phyloP scores from a whole-genome alignment of 1,284 basidiomycete species.

The Sporisorium sorghi region DNA sequence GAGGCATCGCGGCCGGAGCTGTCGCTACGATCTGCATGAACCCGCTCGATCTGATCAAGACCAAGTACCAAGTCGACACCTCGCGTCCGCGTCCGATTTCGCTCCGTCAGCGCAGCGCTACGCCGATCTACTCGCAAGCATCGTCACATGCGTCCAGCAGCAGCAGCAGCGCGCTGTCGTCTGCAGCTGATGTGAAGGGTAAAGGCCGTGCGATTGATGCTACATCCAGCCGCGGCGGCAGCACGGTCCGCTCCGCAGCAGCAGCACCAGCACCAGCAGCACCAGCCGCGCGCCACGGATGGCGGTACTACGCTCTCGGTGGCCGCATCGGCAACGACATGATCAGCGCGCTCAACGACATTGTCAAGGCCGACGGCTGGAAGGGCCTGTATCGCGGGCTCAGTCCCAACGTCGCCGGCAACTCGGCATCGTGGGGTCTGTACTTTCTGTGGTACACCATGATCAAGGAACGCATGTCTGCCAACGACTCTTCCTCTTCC shows the following conservation, averaged over 20 bases:
- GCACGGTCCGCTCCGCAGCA: no score
- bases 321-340: conserved; percentile 77
- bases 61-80: conserved; percentile 83
- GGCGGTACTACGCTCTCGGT: conserved; percentile 54
- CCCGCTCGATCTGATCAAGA: conserved; percentile 94
- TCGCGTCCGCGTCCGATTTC: conserved; percentile 32
- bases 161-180: not conserved
- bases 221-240: conserved; percentile 4
- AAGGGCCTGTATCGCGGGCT: conserved; percentile 90
- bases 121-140: conserved; percentile 13
- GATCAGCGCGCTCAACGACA: conserved; percentile 77
- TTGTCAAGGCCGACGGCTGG: conserved; percentile 82
- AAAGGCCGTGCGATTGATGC: conserved; percentile 26
- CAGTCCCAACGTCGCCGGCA: conserved; percentile 90
- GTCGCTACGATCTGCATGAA: conserved; percentile 96
- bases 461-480: conserved; percentile 77
- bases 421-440: conserved; percentile 96
- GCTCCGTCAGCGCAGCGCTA: conserved; percentile 13
- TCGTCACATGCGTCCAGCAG: conserved; percentile 7
- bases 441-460: conserved; percentile 99
- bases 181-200: conserved; percentile 26
- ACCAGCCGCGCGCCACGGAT: conserved; percentile 19
- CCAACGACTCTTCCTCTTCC: conserved; percentile 19
- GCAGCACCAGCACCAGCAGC: no score
- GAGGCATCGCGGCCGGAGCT: conserved; percentile 91